Percentiles rank a stretch among this genome's conserved stretches.
Conservation (phyloP, 768 basidiomycete species). For the Lyophyllum semitale region DNA sequence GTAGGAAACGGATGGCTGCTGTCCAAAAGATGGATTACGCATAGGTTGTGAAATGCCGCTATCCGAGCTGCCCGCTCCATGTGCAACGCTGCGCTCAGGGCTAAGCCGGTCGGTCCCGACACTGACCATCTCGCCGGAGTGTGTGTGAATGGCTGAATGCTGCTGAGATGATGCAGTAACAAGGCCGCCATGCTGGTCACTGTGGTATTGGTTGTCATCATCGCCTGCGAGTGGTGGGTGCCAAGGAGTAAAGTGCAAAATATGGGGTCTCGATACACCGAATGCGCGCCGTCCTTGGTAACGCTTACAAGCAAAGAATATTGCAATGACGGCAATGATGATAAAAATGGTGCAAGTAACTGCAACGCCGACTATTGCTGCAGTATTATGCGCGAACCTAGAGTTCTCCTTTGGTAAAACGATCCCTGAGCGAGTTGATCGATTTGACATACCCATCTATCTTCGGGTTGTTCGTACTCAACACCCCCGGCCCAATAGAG, state of each 20-base stretch:
- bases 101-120: slow-evolving; percentile 1
- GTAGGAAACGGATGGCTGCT: slow-evolving; percentile 19
- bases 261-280: slow-evolving; percentile 11
- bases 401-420: background rate
- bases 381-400: slow-evolving; percentile 39
- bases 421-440: background rate
- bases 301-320: slow-evolving; percentile 34
- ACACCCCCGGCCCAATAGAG: slow-evolving; percentile 27
- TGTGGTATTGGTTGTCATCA: slow-evolving; percentile 22
- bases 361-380: slow-evolving; percentile 39
- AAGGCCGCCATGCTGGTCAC: slow-evolving; percentile 4
- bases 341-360: slow-evolving; percentile 29
- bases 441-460: slow-evolving; percentile 22
- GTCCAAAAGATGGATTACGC: slow-evolving; percentile 20
- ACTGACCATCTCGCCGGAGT: slow-evolving; percentile 16
- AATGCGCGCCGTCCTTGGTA: slow-evolving; percentile 18
- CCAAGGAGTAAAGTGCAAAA: slow-evolving; percentile 22
- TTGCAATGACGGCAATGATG: slow-evolving; percentile 27
- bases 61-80: slow-evolving; percentile 23
- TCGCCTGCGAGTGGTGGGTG: slow-evolving; percentile 34
- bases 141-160: slow-evolving; percentile 13
- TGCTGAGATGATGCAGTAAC: slow-evolving; percentile 13
- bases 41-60: slow-evolving; percentile 13
- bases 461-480: slow-evolving; percentile 30
- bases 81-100: slow-evolving; percentile 5